Base-by-base conservation (phyloP, 2,329 filamentous ascomycete genomes). In the Colletotrichum sidae region DNA sequence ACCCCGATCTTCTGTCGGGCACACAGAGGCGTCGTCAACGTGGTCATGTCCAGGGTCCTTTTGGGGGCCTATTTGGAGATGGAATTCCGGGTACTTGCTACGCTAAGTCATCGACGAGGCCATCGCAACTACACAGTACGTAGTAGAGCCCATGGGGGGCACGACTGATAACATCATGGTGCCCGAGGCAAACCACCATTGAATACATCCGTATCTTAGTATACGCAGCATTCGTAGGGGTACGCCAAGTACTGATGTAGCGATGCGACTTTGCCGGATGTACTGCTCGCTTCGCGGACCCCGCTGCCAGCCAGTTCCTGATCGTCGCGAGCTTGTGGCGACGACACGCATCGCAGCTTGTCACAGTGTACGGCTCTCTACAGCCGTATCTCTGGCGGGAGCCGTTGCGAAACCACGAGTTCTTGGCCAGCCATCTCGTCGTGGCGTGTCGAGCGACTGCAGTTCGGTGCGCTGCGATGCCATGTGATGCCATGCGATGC, bases 41-140 rank as follows among this genome's bases (percentile, higher is more conserved):
- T 49, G 47, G 63, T 57, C 15, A 39, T 58, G 63, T 54, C 53
- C 47, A 63, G 53, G 58, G 63, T 63, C 52, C 59, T 49, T 55
- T 25, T 17, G 63, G 38, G 53, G 42, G 41, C 41, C 35, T 33
- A 15, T 63, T 41, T 53, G 38, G 49, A 44, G 58, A 65, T 62
- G 37, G 47, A 50, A 42, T 49, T 33, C 62, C 58, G 58, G 63
- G 59, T 41, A 66, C 62, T 66, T 25, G 25, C 25, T 1, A 25
- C 4, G 25, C 4, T 53, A 53, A 35, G 45, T 65, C 58, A 62
- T 62, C 52, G 44, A 45, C n/a, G 53, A 53, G 39, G 25, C 44
- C 52, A 65, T 65, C 34, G 35, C 62, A 9, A 33, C 35, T 51
- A 25, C 4, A 25, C 25, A 5, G 25, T 55, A 25, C 25, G 4